Evolutionary conservation across 2,329 filamentous ascomycete species (phyloP).

Genomic region (Colletotrichum godetiae): DNA sequence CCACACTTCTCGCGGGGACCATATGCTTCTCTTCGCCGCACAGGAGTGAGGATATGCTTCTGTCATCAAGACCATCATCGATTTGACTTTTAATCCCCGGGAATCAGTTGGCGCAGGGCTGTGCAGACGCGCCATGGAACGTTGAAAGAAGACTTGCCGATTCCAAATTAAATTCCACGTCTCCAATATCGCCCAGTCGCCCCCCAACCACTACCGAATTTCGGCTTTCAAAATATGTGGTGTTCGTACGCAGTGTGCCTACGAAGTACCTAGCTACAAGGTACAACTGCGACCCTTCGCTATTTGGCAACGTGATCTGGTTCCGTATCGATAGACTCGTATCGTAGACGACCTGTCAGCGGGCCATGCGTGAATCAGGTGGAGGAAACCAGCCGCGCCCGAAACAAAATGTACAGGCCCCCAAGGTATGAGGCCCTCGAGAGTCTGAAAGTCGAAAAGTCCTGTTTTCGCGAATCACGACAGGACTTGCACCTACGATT

Average conservation of each 20-base stretch:
- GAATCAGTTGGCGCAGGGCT: not conserved
- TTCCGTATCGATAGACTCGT: not conserved
- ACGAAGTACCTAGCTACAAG: not conserved
- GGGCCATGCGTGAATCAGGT: conserved; percentile 12
- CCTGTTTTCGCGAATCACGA: not conserved
- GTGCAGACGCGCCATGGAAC: not conserved
- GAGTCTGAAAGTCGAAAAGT: not conserved
- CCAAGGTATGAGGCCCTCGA: not conserved
- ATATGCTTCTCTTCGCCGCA: not conserved
- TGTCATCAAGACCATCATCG: conserved; percentile 3
- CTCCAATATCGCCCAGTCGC: conserved; percentile 1
- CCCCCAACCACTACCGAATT: not conserved
- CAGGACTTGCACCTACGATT: conserved; percentile 4
- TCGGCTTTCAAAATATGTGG: not conserved
- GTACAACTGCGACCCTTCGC: not conserved
- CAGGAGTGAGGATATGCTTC: not conserved
- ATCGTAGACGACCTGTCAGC: conserved; percentile 6
- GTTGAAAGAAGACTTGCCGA: not conserved
- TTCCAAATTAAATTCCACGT: not conserved
- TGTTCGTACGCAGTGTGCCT: not conserved
- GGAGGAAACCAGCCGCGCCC: conserved; percentile 11
- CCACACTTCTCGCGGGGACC: conserved; percentile 4
- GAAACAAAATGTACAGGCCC: conserved; percentile 17
- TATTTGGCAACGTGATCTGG: not conserved
- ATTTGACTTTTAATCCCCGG: not conserved